Base-by-base conservation (phyloP, 2,329 filamentous ascomycete genomes). In the Mycogone perniciosa region DNA sequence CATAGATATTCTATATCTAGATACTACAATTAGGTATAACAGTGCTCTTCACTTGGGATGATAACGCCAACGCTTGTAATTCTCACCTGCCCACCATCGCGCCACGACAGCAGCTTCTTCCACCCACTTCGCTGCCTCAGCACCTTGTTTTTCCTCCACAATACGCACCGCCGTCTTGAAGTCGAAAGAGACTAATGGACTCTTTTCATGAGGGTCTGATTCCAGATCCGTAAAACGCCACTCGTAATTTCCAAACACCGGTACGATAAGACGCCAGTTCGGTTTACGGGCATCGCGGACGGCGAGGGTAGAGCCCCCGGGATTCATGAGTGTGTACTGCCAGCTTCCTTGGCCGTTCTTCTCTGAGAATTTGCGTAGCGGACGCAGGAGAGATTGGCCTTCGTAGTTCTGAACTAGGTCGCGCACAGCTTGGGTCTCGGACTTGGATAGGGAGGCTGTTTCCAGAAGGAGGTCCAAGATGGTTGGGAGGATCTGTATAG, bases 1-100 rank as follows among this genome's bases (percentile, higher is more conserved):
- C 20, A 20, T 20, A 20, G 20, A 20, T 20, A 20, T 20, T 20
- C 20, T 20, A 20, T 20, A 20, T 20, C 20, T 20, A 20, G 20
- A 20, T 20, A 20, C 20, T 20, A 20, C 20, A 20, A 20, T 20
- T 20, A 20, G 20, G 20, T 3, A 20, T 20, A 20, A 20, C 20
- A 20, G 20, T 20, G 20, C 20, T 20, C 20, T 20, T 20, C 20
- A 20, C 20, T 20, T 20, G 20, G 20, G 20, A 20, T 20, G 20
- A 54, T 60, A 65, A 33, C 61, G 64, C 60, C 63, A 69, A 44
- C 65, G 62, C 49, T 59, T 67, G 37, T 56, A 63, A 35, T 69
- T 68, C 50, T 68, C 64, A 39, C 65, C 60, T 1, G 66, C 63
- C 56, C 63, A 68, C 65, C 67, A 68, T 9, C 63, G 56, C 4